A percentile compares a stretch with the other conserved stretches of the same genome.
Conservation (phyloP, 768 basidiomycete genomes). For the Suillus weaverae region DNA sequence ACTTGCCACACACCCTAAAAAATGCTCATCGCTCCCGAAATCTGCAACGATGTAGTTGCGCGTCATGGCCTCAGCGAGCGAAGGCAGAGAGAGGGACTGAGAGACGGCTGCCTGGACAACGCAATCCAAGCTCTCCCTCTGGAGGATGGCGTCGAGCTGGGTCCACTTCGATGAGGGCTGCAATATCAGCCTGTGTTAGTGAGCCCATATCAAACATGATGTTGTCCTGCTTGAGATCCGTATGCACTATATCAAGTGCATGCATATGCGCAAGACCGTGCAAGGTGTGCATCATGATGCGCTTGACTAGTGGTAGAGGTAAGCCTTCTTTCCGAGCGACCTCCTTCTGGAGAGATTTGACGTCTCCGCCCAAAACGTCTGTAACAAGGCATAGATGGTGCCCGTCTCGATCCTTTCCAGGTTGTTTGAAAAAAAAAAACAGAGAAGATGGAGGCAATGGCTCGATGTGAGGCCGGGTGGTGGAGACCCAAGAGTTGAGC, state of each 20-base stretch:
- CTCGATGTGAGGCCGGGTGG: no score
- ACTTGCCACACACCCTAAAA: background rate
- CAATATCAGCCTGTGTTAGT: background rate
- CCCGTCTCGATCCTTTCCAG: no score
- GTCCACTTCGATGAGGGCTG: background rate
- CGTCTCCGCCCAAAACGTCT: no score
- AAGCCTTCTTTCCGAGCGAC: no score
- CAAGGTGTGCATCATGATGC: no score
- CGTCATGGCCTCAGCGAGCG: background rate
- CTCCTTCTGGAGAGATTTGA: no score
- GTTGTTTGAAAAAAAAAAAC: no score
- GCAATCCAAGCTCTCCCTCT: background rate
- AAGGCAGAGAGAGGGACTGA: background rate
- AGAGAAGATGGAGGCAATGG: no score
- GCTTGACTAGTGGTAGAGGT: no score
- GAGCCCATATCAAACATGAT: background rate
- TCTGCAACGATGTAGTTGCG: background rate
- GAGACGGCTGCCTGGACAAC: background rate
- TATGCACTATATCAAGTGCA: background rate
- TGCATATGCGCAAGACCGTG: background rate
- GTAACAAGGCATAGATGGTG: no score
- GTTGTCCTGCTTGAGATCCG: no score
- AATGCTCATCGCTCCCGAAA: background rate
- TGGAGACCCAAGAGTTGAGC: background rate
- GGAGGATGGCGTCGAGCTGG: background rate